phyloP scores from a whole-genome alignment of 2,329 filamentous ascomycete genomes.

The Sordariomycetes sp. region DNA sequence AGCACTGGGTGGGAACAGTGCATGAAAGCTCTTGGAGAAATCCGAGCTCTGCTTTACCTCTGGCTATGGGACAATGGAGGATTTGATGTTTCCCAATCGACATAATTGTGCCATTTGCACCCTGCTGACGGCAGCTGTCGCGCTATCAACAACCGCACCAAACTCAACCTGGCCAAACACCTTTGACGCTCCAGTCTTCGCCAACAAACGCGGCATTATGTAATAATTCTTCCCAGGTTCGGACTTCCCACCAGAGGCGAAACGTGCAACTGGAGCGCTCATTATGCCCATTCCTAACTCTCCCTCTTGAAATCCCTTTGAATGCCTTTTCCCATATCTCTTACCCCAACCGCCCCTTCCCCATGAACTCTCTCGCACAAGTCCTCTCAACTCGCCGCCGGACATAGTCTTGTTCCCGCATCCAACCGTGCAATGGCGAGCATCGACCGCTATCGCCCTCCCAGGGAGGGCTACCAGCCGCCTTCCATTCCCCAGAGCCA shows the following conservation, averaged over 20 bases:
- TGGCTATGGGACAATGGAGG: too few species aligned
- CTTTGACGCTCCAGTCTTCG: too few species aligned
- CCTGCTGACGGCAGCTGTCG: too few species aligned
- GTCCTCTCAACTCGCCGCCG: neutral
- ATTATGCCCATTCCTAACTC: neutral
- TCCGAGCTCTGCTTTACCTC: neutral
- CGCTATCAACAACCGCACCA: too few species aligned
- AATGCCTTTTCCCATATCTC: neutral
- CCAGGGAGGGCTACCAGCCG: slow-evolving; percentile 46
- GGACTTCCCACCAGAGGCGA: neutral
- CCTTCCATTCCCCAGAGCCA: slow-evolving; percentile 32
- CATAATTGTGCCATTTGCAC: too few species aligned
- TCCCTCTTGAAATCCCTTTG: neutral
- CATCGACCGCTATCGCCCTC: slow-evolving; percentile 47
- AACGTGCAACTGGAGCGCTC: neutral
- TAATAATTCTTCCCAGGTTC: neutral
- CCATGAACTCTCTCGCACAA: neutral
- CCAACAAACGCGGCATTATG: neutral
- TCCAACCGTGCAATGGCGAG: slow-evolving; percentile 36
- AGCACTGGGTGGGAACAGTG: neutral
- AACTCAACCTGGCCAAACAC: too few species aligned
- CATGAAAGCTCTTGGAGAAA: neutral
- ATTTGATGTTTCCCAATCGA: too few species aligned
- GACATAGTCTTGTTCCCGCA: neutral
- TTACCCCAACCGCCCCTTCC: neutral